Conservation (phyloP, 2,329 filamentous ascomycete species). For the Diaporthe eres region DNA sequence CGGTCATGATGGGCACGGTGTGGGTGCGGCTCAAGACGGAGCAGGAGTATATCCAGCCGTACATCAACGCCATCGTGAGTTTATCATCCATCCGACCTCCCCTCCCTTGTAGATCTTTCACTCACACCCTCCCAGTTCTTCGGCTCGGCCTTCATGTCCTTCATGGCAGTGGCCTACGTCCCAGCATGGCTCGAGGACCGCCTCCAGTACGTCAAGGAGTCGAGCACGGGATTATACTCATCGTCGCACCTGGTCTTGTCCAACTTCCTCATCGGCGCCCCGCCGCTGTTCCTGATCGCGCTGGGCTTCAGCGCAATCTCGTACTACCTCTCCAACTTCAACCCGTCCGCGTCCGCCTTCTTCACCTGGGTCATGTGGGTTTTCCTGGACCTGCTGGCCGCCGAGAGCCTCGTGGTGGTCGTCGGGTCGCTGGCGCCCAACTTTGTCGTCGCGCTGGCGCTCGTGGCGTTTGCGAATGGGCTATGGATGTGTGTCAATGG, state of each 20-base stretch:
- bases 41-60: slow-evolving; percentile 83
- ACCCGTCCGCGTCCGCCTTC: slow-evolving; percentile 75
- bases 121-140: slow-evolving; percentile 64
- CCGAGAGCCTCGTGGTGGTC: slow-evolving; percentile 86
- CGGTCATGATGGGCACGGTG: slow-evolving; percentile 90
- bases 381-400: slow-evolving; percentile 86
- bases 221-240: slow-evolving; percentile 85
- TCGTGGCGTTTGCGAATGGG: slow-evolving; percentile 88
- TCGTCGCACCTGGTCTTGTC: slow-evolving; percentile 79
- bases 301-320: slow-evolving; percentile 81
- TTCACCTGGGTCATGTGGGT: slow-evolving; percentile 87
- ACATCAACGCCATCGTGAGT: slow-evolving; percentile 81
- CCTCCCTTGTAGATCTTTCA: neutral
- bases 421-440: slow-evolving; percentile 80
- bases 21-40: slow-evolving; percentile 80
- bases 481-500: slow-evolving; percentile 91
- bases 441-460: slow-evolving; percentile 84
- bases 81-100: neutral
- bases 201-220: slow-evolving; percentile 80
- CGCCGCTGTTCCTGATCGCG: slow-evolving; percentile 84
- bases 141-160: slow-evolving; percentile 81
- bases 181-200: slow-evolving; percentile 87
- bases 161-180: slow-evolving; percentile 89
- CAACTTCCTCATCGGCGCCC: slow-evolving; percentile 86
- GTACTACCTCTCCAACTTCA: slow-evolving; percentile 87